A percentile compares a stretch with the other conserved stretches of the same genome.
phyloP scores from a whole-genome alignment of 106 monocot species.

The Amphibolis antarctica region DNA sequence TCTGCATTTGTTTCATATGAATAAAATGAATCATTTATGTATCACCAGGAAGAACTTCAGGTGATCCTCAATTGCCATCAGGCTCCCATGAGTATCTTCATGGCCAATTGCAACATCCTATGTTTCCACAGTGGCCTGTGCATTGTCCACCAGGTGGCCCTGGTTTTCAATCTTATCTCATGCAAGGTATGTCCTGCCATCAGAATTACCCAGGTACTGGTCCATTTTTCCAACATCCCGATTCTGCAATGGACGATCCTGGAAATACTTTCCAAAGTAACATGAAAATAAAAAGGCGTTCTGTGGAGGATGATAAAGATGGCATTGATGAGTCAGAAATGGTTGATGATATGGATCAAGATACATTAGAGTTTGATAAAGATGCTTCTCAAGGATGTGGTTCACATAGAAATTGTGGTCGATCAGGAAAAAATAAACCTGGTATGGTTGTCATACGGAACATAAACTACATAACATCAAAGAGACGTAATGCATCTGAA shows the following conservation, averaged over 20 bases:
- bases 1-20: slow-evolving; percentile 7
- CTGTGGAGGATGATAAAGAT: slow-evolving; percentile 39
- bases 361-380: slow-evolving; percentile 35
- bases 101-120: slow-evolving; percentile 43
- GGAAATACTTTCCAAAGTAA: slow-evolving; percentile 19
- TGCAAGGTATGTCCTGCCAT: slow-evolving; percentile 82
- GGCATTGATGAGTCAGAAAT: slow-evolving; percentile 25
- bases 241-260: slow-evolving; percentile 48
- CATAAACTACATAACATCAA: slow-evolving; percentile 65
- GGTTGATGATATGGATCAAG: slow-evolving; percentile 21
- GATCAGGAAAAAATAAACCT: slow-evolving; percentile 58
- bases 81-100: slow-evolving; percentile 20
- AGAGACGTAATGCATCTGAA: slow-evolving; percentile 37
- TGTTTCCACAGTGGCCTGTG: slow-evolving; percentile 69
- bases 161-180: slow-evolving; percentile 49
- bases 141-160: slow-evolving; percentile 44
- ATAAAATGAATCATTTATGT: slow-evolving; percentile 4
- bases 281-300: slow-evolving; percentile 31
- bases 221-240: slow-evolving; percentile 50
- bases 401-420: slow-evolving; percentile 35
- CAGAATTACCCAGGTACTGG: slow-evolving; percentile 49
- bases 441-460: slow-evolving; percentile 68
- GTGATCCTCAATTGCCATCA: slow-evolving; percentile 9
- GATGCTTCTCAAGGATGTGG: slow-evolving; percentile 30
- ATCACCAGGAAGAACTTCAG: slow-evolving; percentile 12